Evolutionary conservation across 768 basidiomycete genomes (phyloP), one percentile per base, ranked within the genome.

Genomic region (Tephrocybe sp.): DNA sequence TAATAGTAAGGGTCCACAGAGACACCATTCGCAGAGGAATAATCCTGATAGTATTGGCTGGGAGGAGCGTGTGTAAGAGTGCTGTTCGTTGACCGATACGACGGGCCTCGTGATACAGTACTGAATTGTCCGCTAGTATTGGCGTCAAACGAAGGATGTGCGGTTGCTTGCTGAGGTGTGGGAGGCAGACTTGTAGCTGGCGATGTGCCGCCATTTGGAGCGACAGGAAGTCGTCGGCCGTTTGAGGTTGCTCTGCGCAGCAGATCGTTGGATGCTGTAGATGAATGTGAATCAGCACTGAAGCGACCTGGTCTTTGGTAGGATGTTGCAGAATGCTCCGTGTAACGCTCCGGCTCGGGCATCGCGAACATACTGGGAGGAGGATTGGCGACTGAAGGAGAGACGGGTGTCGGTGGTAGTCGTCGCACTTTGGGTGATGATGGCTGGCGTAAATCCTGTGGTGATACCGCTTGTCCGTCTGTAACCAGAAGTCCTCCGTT

Each of bases 371-470:
- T 34, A 5, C 50, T 54, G 23, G 67, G 56, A 8, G 65, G 62
- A 19, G 61, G 48, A 5, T 60, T 58, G 35, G 2, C 36, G 12
- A 65, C 57, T 16, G 69, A 63, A n/a, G 72, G 64, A 26, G 54
- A 47, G 22, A 62, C 68, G 31, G 77, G 77, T 7, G 75, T 76
- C 22, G 73, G 75, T 5, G 77, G 77, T 31, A 79, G 64, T 38
- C 72, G 71, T 45, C 76, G 68, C 39, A 65, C 55, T 58, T 60
- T 62, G 52, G 63, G 55, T 40, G 67, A 65, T 30, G 54, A 60
- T 45, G 65, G 49, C 43, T 60, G 38, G 17, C 51, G 38, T 39
- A 46, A 38, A 45, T 42, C 51, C 31, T 56, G 55, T 31, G 55
- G 32, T 49, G 57, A 59, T 45, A 47, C 6, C 26, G 42, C 48